Conservation (phyloP, 78 protist species). For the Speleostelium caveatum region DNA sequence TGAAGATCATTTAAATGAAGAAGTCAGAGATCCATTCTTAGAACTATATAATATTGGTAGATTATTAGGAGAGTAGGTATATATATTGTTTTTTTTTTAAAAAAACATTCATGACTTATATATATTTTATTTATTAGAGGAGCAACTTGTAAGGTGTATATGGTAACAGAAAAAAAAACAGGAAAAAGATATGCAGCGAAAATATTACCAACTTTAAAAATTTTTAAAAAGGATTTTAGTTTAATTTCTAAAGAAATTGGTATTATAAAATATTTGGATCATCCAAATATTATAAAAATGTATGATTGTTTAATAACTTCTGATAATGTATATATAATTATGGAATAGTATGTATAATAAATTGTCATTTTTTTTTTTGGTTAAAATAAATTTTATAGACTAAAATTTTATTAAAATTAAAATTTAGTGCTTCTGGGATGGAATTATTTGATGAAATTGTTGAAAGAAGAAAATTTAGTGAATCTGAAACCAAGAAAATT, state of each 20-base stretch:
- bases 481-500: background rate
- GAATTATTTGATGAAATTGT: slow-evolving; percentile 38
- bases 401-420: background rate
- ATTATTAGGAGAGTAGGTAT: slow-evolving; percentile 7
- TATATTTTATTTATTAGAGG: too few relatives aligned
- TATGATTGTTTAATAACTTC: slow-evolving; percentile 24
- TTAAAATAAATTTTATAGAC: background rate
- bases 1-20: background rate
- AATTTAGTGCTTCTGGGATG: slow-evolving; percentile 15
- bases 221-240: slow-evolving; percentile 24
- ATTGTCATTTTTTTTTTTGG: background rate
- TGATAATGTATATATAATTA: slow-evolving; percentile 41
- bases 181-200: slow-evolving; percentile 35
- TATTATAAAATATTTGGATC: slow-evolving; percentile 7
- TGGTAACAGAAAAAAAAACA: slow-evolving; percentile 15
- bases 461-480: slow-evolving; percentile 1
- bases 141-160: slow-evolving; percentile 41
- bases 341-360: slow-evolving; percentile 34
- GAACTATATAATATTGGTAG: slow-evolving; percentile 6
- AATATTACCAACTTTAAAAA: slow-evolving; percentile 25
- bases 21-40: slow-evolving; percentile 12
- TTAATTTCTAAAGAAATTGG: slow-evolving; percentile 23
- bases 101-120: too few relatives aligned
- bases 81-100: too few relatives aligned
- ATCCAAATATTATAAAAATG: slow-evolving; percentile 33